A percentile compares a stretch with the other conserved stretches of the same genome.
phyloP scores from a whole-genome alignment of 768 basidiomycete genomes.

The Mycena rosella region DNA sequence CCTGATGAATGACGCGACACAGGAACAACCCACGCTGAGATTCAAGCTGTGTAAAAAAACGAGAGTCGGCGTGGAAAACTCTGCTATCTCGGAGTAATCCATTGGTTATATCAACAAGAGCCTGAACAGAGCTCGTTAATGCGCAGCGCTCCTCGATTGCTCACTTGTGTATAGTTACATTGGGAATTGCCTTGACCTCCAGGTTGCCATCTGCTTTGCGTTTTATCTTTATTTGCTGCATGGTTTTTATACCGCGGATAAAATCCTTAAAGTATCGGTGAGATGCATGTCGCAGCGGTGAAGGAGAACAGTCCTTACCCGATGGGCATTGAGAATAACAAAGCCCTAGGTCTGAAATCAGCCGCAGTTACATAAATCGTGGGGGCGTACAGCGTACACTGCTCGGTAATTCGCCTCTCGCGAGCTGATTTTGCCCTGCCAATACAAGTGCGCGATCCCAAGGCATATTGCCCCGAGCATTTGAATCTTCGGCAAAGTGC shows the following conservation, averaged over 20 bases:
- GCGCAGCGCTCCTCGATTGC: too few relatives aligned
- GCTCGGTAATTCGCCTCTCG: constrained; percentile 23
- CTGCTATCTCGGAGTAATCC: constrained; percentile 55
- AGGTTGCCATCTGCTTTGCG: neutral
- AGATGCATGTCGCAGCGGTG: neutral
- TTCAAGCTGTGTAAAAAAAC: constrained; percentile 53
- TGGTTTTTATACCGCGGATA: constrained; percentile 42
- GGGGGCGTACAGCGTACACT: constrained; percentile 13
- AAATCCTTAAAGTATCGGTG: constrained; percentile 42
- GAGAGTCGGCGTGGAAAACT: constrained; percentile 51
- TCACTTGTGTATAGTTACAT: neutral
- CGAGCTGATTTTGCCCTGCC: constrained; percentile 37
- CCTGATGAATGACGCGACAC: neutral
- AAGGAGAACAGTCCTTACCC: constrained; percentile 34
- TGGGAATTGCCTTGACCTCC: neutral
- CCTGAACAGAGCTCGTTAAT: constrained; percentile 39
- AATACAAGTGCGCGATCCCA: constrained; percentile 43
- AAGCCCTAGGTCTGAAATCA: constrained; percentile 43
- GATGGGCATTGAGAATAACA: constrained; percentile 48
- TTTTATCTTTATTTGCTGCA: constrained; percentile 38
- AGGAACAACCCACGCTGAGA: constrained; percentile 50
- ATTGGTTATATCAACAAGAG: constrained; percentile 47
- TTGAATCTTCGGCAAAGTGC: neutral
- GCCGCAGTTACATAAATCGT: neutral
- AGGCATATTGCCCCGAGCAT: constrained; percentile 35